Evolutionary conservation across 2,329 filamentous ascomycete genomes (phyloP).

Genomic region (Ophiostoma ulmi): DNA sequence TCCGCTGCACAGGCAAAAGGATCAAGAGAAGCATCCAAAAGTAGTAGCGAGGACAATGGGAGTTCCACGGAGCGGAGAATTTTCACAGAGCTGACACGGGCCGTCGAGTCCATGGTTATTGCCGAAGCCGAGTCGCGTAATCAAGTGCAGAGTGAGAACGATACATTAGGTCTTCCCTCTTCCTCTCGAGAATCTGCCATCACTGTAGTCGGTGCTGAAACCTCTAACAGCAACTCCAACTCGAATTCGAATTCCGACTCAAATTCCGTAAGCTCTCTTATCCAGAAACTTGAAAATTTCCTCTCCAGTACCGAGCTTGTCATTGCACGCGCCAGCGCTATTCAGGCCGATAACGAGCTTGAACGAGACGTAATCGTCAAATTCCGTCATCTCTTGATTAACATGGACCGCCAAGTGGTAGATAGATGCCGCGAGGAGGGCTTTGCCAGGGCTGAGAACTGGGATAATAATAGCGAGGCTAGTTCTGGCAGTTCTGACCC

Average conservation of each 20-base stretch:
- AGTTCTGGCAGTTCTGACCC: neutral
- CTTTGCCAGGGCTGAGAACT: neutral
- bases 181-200: no score
- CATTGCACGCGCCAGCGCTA: neutral
- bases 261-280: neutral
- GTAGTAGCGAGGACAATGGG: neutral
- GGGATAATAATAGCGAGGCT: neutral
- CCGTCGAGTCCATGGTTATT: neutral
- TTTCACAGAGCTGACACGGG: neutral
- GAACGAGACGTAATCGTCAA: neutral
- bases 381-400: neutral
- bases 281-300: neutral
- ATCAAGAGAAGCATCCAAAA: neutral
- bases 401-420: neutral
- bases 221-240: neutral
- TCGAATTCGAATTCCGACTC: no score
- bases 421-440: neutral
- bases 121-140: neutral
- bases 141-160: neutral
- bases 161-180: neutral
- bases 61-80: neutral
- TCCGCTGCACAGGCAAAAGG: neutral
- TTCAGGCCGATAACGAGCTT: neutral
- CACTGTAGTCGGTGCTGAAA: no score
- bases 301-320: neutral